These are phyloP conservation scores for Coemansia erecta DNA, from an alignment of 192 early-diverging fungal species.

Conservation along the genomic window DNA sequence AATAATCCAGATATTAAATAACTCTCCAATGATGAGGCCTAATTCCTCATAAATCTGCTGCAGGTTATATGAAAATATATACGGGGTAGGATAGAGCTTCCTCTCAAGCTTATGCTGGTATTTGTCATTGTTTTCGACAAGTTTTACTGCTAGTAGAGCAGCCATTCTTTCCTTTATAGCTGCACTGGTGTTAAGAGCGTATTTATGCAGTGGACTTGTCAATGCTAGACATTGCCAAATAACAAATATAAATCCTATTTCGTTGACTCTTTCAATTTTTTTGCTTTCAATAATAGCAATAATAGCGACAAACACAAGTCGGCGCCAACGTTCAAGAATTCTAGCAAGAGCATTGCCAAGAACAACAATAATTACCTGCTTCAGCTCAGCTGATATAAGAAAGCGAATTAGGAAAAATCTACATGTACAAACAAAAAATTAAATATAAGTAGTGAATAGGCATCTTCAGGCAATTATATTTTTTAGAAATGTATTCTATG, in stretches of 20 bases:
- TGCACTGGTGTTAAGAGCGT: background rate
- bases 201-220: background rate
- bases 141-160: background rate
- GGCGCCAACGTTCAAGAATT: background rate
- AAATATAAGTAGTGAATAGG: background rate
- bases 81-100: background rate
- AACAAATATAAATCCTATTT: background rate
- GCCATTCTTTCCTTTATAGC: background rate
- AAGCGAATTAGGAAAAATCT: background rate
- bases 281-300: background rate
- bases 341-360: background rate
- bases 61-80: background rate
- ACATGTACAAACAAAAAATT: background rate
- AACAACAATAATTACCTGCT: background rate
- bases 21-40: background rate
- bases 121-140: background rate
- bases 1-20: background rate
- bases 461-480: background rate
- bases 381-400: background rate
- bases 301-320: background rate
- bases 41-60: too few relatives aligned
- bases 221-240: background rate
- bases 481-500: background rate
- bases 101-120: background rate
- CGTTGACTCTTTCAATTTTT: background rate